phyloP scores from a whole-genome alignment of 2,329 filamentous ascomycete genomes.

The Harringtonia aguacate region DNA sequence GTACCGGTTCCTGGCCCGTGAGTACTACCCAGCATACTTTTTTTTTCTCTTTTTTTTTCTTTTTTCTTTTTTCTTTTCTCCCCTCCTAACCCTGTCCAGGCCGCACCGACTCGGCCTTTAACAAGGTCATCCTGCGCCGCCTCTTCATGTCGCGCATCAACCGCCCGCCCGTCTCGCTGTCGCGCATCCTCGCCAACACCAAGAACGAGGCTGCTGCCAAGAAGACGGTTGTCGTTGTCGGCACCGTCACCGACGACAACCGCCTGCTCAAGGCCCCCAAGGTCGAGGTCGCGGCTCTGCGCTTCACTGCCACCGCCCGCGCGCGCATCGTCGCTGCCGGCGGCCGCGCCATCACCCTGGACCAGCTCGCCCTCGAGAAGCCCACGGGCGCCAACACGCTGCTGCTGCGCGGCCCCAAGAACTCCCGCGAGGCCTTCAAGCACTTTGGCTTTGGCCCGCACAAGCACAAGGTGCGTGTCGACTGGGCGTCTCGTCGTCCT shows the following conservation, averaged over 20 bases:
- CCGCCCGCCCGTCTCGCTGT: constrained; percentile 89
- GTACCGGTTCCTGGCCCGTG: constrained; percentile 94
- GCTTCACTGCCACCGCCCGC: constrained; percentile 92
- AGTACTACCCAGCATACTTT: constrained; percentile 27
- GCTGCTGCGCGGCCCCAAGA: constrained; percentile 96
- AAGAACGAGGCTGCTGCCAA: constrained; percentile 51
- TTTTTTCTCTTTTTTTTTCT: background rate
- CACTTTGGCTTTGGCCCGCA: constrained; percentile 98
- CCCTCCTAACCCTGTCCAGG: constrained; percentile 38
- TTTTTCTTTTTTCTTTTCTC: background rate
- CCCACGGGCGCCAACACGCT: constrained; percentile 96
- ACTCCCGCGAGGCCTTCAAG: constrained; percentile 94
- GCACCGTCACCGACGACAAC: constrained; percentile 96
- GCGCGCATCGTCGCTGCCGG: constrained; percentile 89
- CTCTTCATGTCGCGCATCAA: constrained; percentile 99
- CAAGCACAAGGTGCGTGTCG: constrained; percentile 73
- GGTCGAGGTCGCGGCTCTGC: constrained; percentile 84
- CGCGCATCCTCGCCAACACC: constrained; percentile 69
- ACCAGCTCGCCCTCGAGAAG: constrained; percentile 91
- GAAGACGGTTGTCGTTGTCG: constrained; percentile 89
- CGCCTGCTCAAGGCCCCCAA: constrained; percentile 84
- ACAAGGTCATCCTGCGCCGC: constrained; percentile 95
- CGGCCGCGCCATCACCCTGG: constrained; percentile 89
- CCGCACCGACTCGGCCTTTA: constrained; percentile 95
- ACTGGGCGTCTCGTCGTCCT: background rate